Conservation (phyloP, 148 eudicot genomes). For the Polygonum aviculare region DNA sequence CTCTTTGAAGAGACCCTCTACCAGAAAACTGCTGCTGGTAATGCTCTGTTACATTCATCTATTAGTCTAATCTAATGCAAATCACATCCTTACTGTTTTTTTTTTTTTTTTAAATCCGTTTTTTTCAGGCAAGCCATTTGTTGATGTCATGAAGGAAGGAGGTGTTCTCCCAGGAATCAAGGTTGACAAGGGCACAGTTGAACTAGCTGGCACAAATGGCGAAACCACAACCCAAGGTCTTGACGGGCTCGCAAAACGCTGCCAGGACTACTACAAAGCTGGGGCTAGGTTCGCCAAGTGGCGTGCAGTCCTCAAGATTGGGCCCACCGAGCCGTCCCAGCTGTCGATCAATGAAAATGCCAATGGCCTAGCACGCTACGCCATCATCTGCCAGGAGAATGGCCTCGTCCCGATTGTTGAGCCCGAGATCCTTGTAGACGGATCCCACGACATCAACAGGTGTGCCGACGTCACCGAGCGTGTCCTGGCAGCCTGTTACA, state of each 20-base stretch:
- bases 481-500: slow-evolving; percentile 79
- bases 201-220: slow-evolving; percentile 77
- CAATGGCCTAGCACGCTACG: slow-evolving; percentile 79
- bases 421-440: slow-evolving; percentile 88
- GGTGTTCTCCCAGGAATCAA: slow-evolving; percentile 83
- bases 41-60: neutral
- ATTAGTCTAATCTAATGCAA: neutral
- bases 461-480: slow-evolving; percentile 89
- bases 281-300: slow-evolving; percentile 83
- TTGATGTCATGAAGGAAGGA: slow-evolving; percentile 69
- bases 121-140: slow-evolving; percentile 70
- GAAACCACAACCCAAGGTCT: slow-evolving; percentile 94
- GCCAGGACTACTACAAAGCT: slow-evolving; percentile 62
- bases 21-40: slow-evolving; percentile 77
- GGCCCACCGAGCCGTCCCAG: slow-evolving; percentile 72
- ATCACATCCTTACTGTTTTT: neutral
- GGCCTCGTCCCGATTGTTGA: slow-evolving; percentile 88
- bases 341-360: slow-evolving; percentile 80
- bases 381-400: slow-evolving; percentile 88
- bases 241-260: slow-evolving; percentile 61
- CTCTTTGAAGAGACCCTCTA: slow-evolving; percentile 89
- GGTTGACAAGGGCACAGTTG: slow-evolving; percentile 88
- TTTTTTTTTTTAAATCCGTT: neutral
- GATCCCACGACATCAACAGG: slow-evolving; percentile 63
- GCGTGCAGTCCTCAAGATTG: slow-evolving; percentile 81